Conservation (phyloP, 176 grass and related monocot species). For the Oryza longistaminata region DNA sequence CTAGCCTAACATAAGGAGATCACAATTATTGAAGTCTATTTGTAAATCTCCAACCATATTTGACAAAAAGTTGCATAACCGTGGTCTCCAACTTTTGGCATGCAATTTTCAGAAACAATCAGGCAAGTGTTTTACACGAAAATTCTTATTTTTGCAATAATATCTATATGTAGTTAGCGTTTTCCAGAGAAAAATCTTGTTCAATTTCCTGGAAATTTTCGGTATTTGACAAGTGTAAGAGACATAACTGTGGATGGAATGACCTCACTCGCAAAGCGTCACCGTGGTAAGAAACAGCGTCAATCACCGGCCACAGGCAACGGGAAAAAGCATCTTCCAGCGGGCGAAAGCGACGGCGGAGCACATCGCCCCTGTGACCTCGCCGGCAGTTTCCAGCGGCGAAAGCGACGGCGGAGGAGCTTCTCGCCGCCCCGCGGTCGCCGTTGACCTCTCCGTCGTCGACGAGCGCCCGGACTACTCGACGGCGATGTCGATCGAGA, state of each 20-base stretch:
- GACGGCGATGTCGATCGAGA: background rate
- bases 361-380: no score
- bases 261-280: background rate
- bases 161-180: background rate
- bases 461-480: background rate
- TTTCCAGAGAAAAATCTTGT: background rate
- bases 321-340: no score
- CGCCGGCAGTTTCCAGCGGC: background rate
- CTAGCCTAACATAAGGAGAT: no score
- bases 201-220: background rate
- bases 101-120: no score
- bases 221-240: background rate
- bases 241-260: background rate
- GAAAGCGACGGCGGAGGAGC: conserved; percentile 17
- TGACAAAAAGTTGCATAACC: no score
- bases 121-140: no score
- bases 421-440: background rate
- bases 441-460: conserved; percentile 35
- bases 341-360: no score
- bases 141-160: no score
- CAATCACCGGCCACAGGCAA: no score
- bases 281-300: background rate
- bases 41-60: no score
- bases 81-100: no score
- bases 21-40: no score